Percentiles rank a stretch among this genome's conserved stretches.
phyloP scores from a whole-genome alignment of 2,329 filamentous ascomycete species.

The Bipolaris cookei region DNA sequence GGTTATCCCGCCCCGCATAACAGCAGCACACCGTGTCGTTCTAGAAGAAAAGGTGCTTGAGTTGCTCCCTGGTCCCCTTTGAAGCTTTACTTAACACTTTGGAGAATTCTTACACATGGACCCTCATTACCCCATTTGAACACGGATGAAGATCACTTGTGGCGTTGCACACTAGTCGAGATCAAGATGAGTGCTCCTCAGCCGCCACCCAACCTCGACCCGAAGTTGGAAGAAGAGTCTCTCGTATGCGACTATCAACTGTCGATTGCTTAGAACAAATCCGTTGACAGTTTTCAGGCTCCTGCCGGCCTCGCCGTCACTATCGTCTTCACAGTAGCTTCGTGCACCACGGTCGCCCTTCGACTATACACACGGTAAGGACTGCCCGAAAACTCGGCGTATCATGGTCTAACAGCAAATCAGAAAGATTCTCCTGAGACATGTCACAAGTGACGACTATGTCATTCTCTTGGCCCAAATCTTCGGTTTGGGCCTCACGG shows the following conservation, averaged over 20 bases:
- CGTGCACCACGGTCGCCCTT: background rate
- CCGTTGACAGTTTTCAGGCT: background rate
- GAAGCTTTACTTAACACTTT: background rate
- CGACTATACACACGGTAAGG: background rate
- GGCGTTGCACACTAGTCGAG: too few species aligned
- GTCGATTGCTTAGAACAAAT: too few species aligned
- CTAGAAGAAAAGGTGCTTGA: background rate
- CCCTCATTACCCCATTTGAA: background rate
- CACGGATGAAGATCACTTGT: background rate
- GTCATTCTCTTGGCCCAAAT: background rate
- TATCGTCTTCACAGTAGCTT: background rate
- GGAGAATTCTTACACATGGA: background rate
- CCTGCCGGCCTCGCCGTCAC: background rate
- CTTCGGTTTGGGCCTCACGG: background rate
- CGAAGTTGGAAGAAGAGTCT: background rate
- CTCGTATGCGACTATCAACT: background rate
- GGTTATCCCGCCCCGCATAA: background rate
- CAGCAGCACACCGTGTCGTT: background rate
- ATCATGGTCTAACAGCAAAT: background rate
- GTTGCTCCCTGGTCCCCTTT: background rate
- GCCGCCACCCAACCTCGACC: background rate
- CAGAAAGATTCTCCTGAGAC: background rate
- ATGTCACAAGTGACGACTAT: background rate
- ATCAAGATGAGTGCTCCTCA: too few species aligned
- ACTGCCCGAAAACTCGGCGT: background rate